These are phyloP conservation scores for Pigoraptor vietnamica DNA, from an alignment of 78 protist species.

Conservation along the genomic window DNA sequence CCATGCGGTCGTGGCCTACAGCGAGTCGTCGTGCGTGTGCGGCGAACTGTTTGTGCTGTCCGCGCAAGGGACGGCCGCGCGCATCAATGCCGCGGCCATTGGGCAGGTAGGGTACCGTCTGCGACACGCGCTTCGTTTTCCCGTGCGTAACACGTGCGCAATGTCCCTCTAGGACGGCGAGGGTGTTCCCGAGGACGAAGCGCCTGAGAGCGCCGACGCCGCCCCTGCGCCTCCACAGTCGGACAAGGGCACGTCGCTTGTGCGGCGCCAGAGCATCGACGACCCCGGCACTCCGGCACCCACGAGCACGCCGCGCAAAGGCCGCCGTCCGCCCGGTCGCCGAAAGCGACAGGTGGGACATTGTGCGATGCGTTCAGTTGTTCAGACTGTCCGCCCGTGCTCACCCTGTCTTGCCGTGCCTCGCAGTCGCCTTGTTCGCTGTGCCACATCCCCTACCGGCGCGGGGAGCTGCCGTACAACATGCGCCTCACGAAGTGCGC, in stretches of 20 bases:
- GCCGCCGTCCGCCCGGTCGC: background rate
- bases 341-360: background rate
- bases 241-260: background rate
- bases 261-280: background rate
- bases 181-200: background rate
- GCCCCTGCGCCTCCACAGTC: background rate
- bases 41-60: slow-evolving; percentile 46
- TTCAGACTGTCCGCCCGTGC: too few species aligned
- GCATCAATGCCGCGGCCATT: background rate
- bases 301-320: background rate
- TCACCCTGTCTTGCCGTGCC: too few species aligned
- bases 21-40: slow-evolving; percentile 53
- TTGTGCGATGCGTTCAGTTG: too few species aligned
- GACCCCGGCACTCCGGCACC: background rate
- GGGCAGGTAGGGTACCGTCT: background rate
- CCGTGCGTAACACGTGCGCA: too few species aligned
- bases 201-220: background rate
- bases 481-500: background rate
- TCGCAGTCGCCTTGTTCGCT: background rate
- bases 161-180: too few species aligned
- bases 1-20: slow-evolving; percentile 73
- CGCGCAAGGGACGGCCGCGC: slow-evolving; percentile 45
- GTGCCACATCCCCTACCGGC: background rate
- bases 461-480: background rate
- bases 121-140: too few species aligned